Percentiles rank a stretch among this genome's conserved stretches.
These are phyloP conservation scores for Oryza punctata DNA, from an alignment of 176 grass and related monocot species.

Conservation along the genomic window DNA sequence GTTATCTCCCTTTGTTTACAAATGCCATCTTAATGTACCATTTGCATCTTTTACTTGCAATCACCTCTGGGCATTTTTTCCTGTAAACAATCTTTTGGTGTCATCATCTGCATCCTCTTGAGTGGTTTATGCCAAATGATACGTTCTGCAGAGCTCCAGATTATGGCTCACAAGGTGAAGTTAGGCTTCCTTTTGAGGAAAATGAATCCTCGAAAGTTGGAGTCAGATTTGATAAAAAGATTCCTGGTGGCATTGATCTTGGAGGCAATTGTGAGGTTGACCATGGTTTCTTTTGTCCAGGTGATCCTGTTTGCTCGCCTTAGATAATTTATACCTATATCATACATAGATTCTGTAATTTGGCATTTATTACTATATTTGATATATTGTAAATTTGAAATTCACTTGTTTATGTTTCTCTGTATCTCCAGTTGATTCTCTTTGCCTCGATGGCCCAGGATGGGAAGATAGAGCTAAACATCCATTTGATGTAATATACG, in stretches of 20 bases:
- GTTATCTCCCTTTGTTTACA: background rate
- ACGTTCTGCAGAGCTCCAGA: conserved; percentile 73
- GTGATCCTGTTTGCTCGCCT: conserved; percentile 28
- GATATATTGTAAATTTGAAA: conserved; percentile 13
- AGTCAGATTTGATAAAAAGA: conserved; percentile 87
- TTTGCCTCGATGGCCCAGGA: conserved; percentile 70
- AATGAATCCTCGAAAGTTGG: conserved; percentile 91
- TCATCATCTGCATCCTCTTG: background rate
- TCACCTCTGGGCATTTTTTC: background rate
- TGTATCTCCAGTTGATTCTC: conserved; percentile 65
- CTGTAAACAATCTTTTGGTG: background rate
- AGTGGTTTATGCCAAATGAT: conserved; percentile 26
- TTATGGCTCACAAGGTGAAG: conserved; percentile 84
- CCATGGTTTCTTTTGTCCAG: conserved; percentile 92
- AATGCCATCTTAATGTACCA: conserved; percentile 1
- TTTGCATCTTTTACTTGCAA: conserved; percentile 15
- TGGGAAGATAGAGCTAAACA: conserved; percentile 78
- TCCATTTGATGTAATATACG: conserved; percentile 78
- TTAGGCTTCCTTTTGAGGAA: conserved; percentile 88
- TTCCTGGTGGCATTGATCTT: conserved; percentile 88
- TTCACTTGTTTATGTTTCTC: conserved; percentile 27
- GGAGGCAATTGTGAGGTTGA: conserved; percentile 89
- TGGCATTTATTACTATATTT: conserved; percentile 29
- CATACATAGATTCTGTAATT: conserved; percentile 18
- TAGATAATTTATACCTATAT: conserved; percentile 19